These are phyloP conservation scores for Tolypocladium paradoxum DNA, from an alignment of 2,329 filamentous ascomycete genomes.

Conservation along the genomic window DNA sequence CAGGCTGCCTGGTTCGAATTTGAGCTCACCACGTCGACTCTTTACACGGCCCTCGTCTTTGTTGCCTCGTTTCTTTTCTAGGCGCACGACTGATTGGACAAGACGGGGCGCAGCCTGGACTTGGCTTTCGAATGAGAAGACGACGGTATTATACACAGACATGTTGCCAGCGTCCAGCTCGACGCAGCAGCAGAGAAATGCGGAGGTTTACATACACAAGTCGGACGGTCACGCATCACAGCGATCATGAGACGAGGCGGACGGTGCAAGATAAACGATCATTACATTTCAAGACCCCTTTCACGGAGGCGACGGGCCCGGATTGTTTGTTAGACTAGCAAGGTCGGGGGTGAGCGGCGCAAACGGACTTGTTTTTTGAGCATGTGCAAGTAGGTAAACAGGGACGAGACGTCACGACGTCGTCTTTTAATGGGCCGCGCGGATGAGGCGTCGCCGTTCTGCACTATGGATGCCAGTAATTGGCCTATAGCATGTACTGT, in stretches of 20 bases:
- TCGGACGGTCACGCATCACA: not conserved
- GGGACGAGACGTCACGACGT: not conserved
- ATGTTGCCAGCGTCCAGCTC: not conserved
- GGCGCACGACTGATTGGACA: not conserved
- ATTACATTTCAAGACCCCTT: not conserved
- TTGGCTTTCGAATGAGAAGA: not conserved
- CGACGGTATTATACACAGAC: not conserved
- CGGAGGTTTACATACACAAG: not conserved
- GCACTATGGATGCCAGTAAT: not conserved
- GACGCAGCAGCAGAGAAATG: not conserved
- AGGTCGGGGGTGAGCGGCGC: not conserved
- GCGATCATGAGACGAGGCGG: not conserved
- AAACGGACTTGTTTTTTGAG: not conserved
- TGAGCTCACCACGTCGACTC: conserved; percentile 39
- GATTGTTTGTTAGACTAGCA: not conserved
- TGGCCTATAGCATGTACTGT: not conserved
- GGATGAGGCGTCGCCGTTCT: not conserved
- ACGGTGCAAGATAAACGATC: not conserved
- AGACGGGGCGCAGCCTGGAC: not conserved
- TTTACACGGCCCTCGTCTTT: conserved; percentile 39
- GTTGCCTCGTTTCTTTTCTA: conserved; percentile 25
- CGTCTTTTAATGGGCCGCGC: not conserved
- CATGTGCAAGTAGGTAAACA: not conserved
- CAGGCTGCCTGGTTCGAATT: conserved; percentile 46
- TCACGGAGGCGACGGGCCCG: not conserved